Evolutionary conservation across 495 filamentous ascomycete species (phyloP), one percentile per base, ranked within the genome.

Genomic region (Penicillium steckii): DNA sequence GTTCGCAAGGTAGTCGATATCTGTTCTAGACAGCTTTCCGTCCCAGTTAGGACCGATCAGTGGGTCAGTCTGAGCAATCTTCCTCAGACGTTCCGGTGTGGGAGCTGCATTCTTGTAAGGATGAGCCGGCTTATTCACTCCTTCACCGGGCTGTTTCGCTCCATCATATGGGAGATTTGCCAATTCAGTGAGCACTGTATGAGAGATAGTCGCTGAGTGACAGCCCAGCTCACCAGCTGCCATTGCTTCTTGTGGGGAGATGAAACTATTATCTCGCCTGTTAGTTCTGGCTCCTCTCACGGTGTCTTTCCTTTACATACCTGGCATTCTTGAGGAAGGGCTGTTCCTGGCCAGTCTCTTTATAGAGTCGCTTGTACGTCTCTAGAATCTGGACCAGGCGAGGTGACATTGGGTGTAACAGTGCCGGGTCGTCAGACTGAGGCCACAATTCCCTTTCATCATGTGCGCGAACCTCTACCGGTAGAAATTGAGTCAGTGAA

Each of bases 281-380:
- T 56, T 25, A 30, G 56, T 43, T 38, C 47, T 52, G 23, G 7
- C 8, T 13, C 4, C 8, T 19, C 8, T 7, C 6, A 5, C 12
- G 9, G 17, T 5, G 9, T 27, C 18, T 6, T 40, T n/a, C 12
- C 4, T 17, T 2, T 19, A 60, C 52, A 44, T 70, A 70, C 64
- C 67, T 72, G 8, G 64, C 71, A 45, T 67, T 63, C 50, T 72
- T 73, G 22, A 76, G 56, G 26, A 72, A 56, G 23, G 70, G 71
- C 54, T 76, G 70, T 44, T 67, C 58, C 46, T 69, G 70, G 24
- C 73, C 70, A 1, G 69, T 73, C 53, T 73, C 68, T 44, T 66
- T 66, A 35, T 73, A 68, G 19, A 74, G 63, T 25, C 68, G 63
- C 51, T 52, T 48, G 44, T 67, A 67, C 4, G 58, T 64, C 46